Evolutionary conservation across 2,329 filamentous ascomycete species (phyloP).

Genomic region (Xylaria arbuscula): DNA sequence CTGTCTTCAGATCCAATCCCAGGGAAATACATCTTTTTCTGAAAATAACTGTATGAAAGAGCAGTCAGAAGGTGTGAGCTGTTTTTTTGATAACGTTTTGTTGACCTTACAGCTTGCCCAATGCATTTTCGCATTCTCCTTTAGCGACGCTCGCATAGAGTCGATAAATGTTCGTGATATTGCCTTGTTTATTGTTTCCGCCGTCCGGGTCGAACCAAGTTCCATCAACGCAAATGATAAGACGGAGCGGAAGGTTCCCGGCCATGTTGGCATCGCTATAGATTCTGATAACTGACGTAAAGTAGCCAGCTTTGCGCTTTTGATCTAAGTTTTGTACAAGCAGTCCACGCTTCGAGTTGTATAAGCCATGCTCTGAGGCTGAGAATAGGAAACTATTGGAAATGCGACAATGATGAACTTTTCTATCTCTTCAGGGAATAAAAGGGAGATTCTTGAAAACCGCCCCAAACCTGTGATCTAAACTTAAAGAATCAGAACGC

Average conservation of each 20-base stretch:
- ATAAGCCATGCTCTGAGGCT: too few relatives aligned
- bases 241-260: background rate
- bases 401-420: too few relatives aligned
- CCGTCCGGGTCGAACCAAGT: slow-evolving; percentile 19
- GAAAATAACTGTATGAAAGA: background rate
- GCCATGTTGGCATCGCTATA: too few relatives aligned
- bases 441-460: too few relatives aligned
- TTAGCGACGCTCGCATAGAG: slow-evolving; percentile 6
- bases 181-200: slow-evolving; percentile 12
- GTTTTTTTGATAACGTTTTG: background rate
- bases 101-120: background rate
- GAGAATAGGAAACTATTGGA: too few relatives aligned
- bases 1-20: slow-evolving; percentile 11
- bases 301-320: too few relatives aligned
- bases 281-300: too few relatives aligned
- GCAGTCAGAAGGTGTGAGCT: background rate
- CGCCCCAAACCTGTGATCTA: too few relatives aligned
- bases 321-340: too few relatives aligned
- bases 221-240: slow-evolving; percentile 9
- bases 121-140: background rate
- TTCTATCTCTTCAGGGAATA: too few relatives aligned
- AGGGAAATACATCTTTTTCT: slow-evolving; percentile 3
- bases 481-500: too few relatives aligned
- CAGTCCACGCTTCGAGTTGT: too few relatives aligned
- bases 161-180: slow-evolving; percentile 11